Evolutionary conservation across 768 basidiomycete species (phyloP).

Genomic region (Rossbeevera mucosa): DNA sequence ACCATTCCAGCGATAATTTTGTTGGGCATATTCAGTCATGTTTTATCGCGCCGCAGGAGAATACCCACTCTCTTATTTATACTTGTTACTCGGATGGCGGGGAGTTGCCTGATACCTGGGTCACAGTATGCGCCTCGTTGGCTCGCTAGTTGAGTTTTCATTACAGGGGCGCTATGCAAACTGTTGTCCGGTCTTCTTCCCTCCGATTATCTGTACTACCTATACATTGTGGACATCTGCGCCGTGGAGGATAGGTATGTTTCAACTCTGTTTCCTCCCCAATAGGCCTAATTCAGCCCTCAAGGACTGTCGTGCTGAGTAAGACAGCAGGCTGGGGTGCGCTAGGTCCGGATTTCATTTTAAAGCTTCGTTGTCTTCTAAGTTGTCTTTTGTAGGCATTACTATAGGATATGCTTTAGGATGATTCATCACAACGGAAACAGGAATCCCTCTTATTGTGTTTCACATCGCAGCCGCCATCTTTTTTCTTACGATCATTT

Average conservation of each 20-base stretch:
- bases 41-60: conserved; percentile 27
- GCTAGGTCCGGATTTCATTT: conserved; percentile 19
- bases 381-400: conserved; percentile 15
- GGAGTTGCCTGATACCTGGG: conserved; percentile 12
- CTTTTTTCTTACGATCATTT: conserved; percentile 17
- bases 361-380: not conserved
- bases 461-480: conserved; percentile 16
- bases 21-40: conserved; percentile 19
- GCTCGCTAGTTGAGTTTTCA: conserved; percentile 12
- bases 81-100: conserved; percentile 3
- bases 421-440: conserved; percentile 27
- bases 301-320: conserved; percentile 26
- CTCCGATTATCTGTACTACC: conserved; percentile 18
- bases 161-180: conserved; percentile 14
- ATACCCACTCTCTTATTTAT: conserved; percentile 17
- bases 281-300: conserved; percentile 4
- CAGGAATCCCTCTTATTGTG: conserved; percentile 20
- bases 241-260: conserved; percentile 21
- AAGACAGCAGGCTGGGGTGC: conserved; percentile 25
- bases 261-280: not conserved
- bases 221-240: conserved; percentile 30
- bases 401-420: conserved; percentile 26
- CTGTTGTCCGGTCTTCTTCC: conserved; percentile 10
- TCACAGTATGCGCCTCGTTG: conserved; percentile 14
- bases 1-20: conserved; percentile 17